Evolutionary conservation across 129 eudicot species (phyloP).

Genomic region (Flaveria ramosissima): DNA sequence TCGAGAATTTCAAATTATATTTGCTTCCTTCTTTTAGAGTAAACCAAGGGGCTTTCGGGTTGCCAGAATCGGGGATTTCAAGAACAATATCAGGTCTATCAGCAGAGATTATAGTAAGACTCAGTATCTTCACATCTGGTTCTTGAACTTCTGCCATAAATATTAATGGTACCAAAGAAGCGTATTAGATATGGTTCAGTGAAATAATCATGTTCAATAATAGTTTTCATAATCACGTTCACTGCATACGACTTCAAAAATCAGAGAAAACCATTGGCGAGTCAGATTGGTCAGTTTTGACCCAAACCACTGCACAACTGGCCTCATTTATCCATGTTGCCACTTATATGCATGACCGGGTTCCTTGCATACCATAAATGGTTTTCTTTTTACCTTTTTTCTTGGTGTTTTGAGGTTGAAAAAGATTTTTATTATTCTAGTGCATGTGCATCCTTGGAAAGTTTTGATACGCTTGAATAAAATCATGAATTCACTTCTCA

Average conservation of each 20-base stretch:
- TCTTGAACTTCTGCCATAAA: constrained; percentile 52
- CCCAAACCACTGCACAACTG: background rate
- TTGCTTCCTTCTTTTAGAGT: constrained; percentile 83
- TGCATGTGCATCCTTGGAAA: background rate
- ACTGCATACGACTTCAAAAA: background rate
- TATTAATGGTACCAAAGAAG: constrained; percentile 2
- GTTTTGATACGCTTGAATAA: background rate
- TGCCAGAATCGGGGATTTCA: constrained; percentile 66
- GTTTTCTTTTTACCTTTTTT: background rate
- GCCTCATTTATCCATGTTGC: background rate
- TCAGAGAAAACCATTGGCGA: background rate
- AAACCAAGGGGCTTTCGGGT: constrained; percentile 71
- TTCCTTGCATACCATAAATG: background rate
- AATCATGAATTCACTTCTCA: background rate
- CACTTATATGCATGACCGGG: background rate
- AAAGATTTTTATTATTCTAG: background rate
- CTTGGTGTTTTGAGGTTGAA: background rate
- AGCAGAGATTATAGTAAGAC: constrained; percentile 56
- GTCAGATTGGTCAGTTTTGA: background rate
- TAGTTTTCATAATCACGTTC: background rate
- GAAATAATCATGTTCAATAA: background rate
- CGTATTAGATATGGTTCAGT: background rate
- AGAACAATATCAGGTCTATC: constrained; percentile 69
- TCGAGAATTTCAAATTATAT: constrained; percentile 54
- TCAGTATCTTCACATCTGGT: constrained; percentile 82